phyloP scores from a whole-genome alignment of 106 monocot genomes.

The Platanthera zijinensis region DNA sequence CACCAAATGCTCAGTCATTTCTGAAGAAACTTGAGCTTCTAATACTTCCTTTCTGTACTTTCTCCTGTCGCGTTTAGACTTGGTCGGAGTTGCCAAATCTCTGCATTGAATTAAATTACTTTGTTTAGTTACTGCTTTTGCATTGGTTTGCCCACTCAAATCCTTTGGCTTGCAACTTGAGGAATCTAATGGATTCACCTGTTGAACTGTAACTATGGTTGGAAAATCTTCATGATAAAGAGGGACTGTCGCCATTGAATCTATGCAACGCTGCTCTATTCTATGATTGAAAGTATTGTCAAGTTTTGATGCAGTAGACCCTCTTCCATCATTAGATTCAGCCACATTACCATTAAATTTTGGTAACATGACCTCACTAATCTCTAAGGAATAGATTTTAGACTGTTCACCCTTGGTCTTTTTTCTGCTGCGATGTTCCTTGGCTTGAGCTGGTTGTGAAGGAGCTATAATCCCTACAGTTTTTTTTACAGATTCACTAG shows the following conservation, averaged over 20 bases:
- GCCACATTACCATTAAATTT: neutral
- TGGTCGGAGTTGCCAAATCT: neutral
- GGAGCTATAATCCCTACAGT: neutral
- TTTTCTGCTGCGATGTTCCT: neutral
- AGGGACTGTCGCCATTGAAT: neutral
- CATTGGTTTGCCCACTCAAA: neutral
- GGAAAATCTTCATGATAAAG: neutral
- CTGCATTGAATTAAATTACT: neutral
- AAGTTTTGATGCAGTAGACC: neutral
- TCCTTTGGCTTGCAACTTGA: neutral
- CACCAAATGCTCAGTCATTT: neutral
- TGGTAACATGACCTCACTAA: neutral
- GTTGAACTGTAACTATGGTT: neutral
- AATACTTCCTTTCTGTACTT: conserved; percentile 5
- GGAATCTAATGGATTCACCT: neutral
- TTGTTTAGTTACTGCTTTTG: neutral
- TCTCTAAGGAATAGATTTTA: neutral
- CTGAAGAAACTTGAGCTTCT: neutral
- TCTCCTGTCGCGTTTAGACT: conserved; percentile 1
- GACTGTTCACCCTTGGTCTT: neutral
- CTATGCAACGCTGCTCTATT: neutral
- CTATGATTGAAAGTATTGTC: neutral
- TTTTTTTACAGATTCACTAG: neutral
- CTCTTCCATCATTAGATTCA: no score
- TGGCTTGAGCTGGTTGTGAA: neutral